Evolutionary conservation across 2,329 filamentous ascomycete genomes (phyloP), one percentile per base, ranked within the genome.

Genomic region (Cytospora piceae): DNA sequence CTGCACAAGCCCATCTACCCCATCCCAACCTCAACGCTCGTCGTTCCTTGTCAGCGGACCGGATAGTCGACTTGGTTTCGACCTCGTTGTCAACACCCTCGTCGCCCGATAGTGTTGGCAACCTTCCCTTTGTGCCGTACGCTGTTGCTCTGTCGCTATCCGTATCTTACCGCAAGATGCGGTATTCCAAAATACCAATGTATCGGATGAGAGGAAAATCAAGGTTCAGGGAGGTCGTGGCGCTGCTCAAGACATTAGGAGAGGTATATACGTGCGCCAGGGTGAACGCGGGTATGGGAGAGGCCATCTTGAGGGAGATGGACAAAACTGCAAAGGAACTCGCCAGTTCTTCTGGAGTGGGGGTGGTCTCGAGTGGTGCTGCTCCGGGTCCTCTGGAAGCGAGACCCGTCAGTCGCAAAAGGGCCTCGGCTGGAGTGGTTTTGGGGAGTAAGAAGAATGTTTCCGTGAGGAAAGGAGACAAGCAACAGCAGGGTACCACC

Each of bases 131-230:
- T 65, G 79, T 89, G 0, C 86, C 87, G 0, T 89, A 89, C 64
- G 85, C 85, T 0, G 79, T 89, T 0, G 86, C 86, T 0, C 79
- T 90, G 0, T 83, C 87, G 0, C 78, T 90, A 1, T 87, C 84
- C 56, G 85, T 89, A 1, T 83, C 85, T 15, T 89, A 89, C 69
- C 82, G 85, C 54, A 88, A 88, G 71, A 87, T 89, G 85, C 80
- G 86, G 1, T 84, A 87, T 69, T 87, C 84, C 64, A 81, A 82
- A 15, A 76, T 87, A 0, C 82, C 85, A 1, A 84, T 87, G 79
- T 87, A 87, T 67, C 81, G 85, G 4, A 79, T 79, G 0, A 77
- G 86, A n/a, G 82, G 84, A 6, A 82, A 84, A 68, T 78, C 77
- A 17, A 78, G 83, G 0, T 88, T 89, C 70, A 79, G 81, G 59